These are phyloP conservation scores for Heterobasidion occidentale DNA, from an alignment of 1,284 basidiomycete genomes.

Conservation along the genomic window DNA sequence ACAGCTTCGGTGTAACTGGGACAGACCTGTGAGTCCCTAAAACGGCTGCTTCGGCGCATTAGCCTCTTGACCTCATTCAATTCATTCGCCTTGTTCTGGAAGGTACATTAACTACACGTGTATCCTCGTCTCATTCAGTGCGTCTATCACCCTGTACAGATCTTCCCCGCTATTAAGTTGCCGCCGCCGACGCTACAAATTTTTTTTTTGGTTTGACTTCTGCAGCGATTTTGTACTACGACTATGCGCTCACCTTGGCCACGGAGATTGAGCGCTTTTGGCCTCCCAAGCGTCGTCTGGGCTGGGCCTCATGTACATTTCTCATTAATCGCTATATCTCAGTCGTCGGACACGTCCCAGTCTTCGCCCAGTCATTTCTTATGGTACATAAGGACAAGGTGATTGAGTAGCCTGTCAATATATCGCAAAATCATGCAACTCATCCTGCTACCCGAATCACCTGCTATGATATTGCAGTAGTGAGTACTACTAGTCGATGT, in stretches of 20 bases:
- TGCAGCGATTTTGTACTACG: conserved; percentile 9
- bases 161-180: not conserved
- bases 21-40: not conserved
- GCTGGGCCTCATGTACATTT: conserved; percentile 5
- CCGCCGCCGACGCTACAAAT: no score
- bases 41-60: not conserved
- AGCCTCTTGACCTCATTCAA: not conserved
- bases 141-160: not conserved
- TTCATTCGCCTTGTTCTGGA: not conserved
- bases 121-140: not conserved
- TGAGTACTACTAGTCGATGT: not conserved
- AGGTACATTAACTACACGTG: not conserved
- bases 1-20: not conserved
- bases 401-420: not conserved
- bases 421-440: not conserved
- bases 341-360: conserved; percentile 6
- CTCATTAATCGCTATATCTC: conserved; percentile 8
- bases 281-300: conserved; percentile 1
- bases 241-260: conserved; percentile 7
- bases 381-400: not conserved
- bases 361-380: not conserved
- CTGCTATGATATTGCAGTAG: not conserved
- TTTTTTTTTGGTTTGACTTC: not conserved
- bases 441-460: not conserved
- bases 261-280: conserved; percentile 7